These are phyloP conservation scores for Fusarium heterosporum DNA, from an alignment of 2,329 filamentous ascomycete genomes.

Conservation along the genomic window DNA sequence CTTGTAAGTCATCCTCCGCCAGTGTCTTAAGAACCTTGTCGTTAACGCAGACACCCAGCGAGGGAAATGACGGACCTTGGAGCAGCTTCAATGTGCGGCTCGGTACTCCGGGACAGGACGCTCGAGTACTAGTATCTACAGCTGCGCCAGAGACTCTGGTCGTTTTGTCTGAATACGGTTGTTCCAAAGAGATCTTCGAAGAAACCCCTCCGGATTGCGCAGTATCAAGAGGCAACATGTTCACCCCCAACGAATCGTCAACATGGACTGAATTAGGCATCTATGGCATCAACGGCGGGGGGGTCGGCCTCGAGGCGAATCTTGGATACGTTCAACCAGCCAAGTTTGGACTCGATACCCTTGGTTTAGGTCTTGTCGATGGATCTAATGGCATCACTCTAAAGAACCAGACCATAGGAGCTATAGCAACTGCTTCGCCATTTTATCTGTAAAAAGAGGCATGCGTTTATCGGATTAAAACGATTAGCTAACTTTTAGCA, in stretches of 20 bases:
- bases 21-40: no score
- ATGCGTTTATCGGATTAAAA: not conserved
- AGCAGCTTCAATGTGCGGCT: slow-evolving; percentile 1
- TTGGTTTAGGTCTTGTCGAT: not conserved
- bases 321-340: not conserved
- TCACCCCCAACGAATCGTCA: not conserved
- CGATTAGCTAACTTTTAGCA: not conserved
- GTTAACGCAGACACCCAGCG: not conserved
- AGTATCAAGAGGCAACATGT: slow-evolving; percentile 1
- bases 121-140: not conserved
- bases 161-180: not conserved
- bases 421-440: not conserved
- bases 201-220: not conserved
- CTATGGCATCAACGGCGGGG: not conserved
- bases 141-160: not conserved
- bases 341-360: slow-evolving; percentile 1
- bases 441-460: not conserved
- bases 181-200: not conserved
- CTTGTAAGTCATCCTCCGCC: not conserved
- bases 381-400: not conserved
- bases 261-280: not conserved
- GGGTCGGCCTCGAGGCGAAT: not conserved
- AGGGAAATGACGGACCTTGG: slow-evolving; percentile 2
- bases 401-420: slow-evolving; percentile 1
- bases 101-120: not conserved